Evolutionary conservation across 192 early-diverging fungal genomes (phyloP).

Genomic region (Chytriomyces confervae): DNA sequence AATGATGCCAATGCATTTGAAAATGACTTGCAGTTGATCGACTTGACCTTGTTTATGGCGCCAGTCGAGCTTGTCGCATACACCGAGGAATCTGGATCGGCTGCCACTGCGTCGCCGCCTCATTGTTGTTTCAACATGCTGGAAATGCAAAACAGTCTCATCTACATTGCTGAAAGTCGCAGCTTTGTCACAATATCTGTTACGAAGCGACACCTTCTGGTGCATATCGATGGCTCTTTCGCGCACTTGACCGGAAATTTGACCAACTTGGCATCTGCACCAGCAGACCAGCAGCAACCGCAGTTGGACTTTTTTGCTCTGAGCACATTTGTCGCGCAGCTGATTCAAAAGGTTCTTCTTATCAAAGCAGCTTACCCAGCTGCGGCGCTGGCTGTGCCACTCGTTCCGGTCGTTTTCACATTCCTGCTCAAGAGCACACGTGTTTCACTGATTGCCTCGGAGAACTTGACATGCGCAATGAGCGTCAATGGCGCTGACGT

Average conservation of each 20-base stretch:
- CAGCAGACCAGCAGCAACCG: neutral
- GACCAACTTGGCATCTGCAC: neutral
- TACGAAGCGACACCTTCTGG: neutral
- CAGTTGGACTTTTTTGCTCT: conserved; percentile 26
- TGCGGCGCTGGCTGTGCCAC: neutral
- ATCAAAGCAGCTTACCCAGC: conserved; percentile 5
- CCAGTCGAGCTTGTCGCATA: conserved; percentile 5
- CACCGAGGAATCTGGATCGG: neutral
- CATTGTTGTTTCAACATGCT: neutral
- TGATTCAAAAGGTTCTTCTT: conserved; percentile 16
- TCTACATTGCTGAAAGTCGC: conserved; percentile 18
- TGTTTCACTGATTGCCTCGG: neutral
- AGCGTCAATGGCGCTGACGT: neutral
- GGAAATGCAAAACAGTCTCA: neutral
- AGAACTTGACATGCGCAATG: conserved; percentile 16
- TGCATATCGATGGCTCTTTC: conserved; percentile 7
- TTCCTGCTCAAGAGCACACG: conserved; percentile 2
- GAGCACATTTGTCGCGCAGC: conserved; percentile 8
- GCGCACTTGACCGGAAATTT: conserved; percentile 5
- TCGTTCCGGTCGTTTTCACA: neutral
- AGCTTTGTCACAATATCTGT: neutral
- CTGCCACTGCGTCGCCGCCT: neutral
- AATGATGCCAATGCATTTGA: neutral
- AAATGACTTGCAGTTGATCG: conserved; percentile 14
- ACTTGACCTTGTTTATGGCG: conserved; percentile 22